Evolutionary conservation across 2,329 filamentous ascomycete genomes (phyloP).

Genomic region (Aspergillus tubingensis): DNA sequence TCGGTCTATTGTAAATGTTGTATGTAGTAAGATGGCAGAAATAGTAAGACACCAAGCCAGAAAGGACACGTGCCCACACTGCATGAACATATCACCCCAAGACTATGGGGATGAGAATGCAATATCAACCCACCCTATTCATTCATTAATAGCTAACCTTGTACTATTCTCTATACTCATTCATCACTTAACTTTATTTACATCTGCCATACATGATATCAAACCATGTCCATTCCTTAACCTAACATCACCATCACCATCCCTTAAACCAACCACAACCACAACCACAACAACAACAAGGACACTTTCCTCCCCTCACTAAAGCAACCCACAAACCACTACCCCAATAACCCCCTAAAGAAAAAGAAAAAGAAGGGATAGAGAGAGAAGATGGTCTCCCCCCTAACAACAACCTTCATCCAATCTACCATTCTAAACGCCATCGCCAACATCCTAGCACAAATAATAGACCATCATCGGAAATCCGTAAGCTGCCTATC

Average conservation of each 20-base stretch:
- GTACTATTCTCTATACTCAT: not conserved
- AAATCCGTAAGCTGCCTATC: slow-evolving; percentile 30
- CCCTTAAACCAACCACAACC: not conserved
- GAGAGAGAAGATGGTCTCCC: slow-evolving; percentile 17
- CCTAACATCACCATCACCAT: not conserved
- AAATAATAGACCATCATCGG: slow-evolving; percentile 41
- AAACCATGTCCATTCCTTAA: not conserved
- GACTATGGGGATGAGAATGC: not conserved
- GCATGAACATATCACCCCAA: not conserved
- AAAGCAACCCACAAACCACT: not conserved
- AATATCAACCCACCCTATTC: not conserved
- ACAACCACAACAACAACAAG: not conserved
- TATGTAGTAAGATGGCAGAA: not conserved
- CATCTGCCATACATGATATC: too few species aligned
- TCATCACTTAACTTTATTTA: not conserved
- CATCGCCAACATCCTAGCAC: slow-evolving; percentile 41
- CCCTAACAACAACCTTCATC: slow-evolving; percentile 37
- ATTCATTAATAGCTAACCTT: not conserved
- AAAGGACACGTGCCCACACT: slow-evolving; percentile 1
- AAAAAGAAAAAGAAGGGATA: not conserved
- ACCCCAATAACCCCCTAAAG: not conserved
- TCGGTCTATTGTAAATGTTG: not conserved
- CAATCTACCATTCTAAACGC: slow-evolving; percentile 42
- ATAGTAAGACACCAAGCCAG: not conserved
- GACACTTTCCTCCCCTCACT: too few species aligned